These are phyloP conservation scores for Hyaloscypha finlandica DNA, from an alignment of 495 filamentous ascomycete genomes.

Conservation along the genomic window DNA sequence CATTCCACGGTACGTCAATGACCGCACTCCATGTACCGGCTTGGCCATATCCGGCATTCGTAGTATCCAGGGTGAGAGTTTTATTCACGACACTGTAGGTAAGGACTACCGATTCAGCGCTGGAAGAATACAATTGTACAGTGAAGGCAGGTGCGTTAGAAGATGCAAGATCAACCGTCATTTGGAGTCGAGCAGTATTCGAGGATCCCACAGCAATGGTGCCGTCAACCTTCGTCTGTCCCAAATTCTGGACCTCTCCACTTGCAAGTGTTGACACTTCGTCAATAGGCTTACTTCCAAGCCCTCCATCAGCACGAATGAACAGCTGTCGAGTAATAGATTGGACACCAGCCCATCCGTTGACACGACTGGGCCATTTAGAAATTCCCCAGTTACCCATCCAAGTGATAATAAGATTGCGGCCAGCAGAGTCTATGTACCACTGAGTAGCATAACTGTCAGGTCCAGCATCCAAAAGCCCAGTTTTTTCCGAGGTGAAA, in stretches of 20 bases:
- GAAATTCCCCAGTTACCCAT: conserved; percentile 24
- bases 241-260: not conserved
- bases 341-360: conserved; percentile 23
- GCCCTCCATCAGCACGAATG: conserved; percentile 20
- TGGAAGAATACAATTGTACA: conserved; percentile 11
- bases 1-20: not conserved
- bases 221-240: conserved; percentile 17
- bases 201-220: conserved; percentile 18
- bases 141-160: conserved; percentile 20
- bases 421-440: conserved; percentile 23
- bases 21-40: conserved; percentile 16
- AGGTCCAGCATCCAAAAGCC: conserved; percentile 27
- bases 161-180: conserved; percentile 14
- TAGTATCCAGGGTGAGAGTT: conserved; percentile 25
- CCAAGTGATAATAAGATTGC: conserved; percentile 29
- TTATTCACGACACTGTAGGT: conserved; percentile 8
- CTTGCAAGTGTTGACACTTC: conserved; percentile 7
- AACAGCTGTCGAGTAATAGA: conserved; percentile 24
- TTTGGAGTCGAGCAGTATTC: conserved; percentile 20
- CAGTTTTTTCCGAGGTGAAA: conserved; percentile 35
- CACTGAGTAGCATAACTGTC: conserved; percentile 26
- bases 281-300: conserved; percentile 22
- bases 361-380: conserved; percentile 24
- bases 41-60: conserved; percentile 29
- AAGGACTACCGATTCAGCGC: conserved; percentile 10